phyloP scores from a whole-genome alignment of 371 early-diverging fungal species.

The Dinochytrium kinnereticum region DNA sequence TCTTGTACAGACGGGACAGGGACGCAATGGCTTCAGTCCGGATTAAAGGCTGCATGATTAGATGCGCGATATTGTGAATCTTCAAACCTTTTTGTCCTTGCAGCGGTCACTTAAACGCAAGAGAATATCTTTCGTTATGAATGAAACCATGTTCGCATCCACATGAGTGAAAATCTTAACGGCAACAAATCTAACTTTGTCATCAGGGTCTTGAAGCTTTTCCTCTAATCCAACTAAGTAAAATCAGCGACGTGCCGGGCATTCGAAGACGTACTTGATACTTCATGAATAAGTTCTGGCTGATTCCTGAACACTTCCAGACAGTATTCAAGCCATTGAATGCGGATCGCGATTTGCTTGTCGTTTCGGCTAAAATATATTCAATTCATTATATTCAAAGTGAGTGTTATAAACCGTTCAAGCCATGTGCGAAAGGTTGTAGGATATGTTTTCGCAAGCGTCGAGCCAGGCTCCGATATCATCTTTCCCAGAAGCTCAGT shows the following conservation, averaged over 20 bases:
- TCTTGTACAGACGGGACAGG: constrained; percentile 71
- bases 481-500: constrained; percentile 83
- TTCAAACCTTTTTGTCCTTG: constrained; percentile 79
- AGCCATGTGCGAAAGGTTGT: constrained; percentile 88
- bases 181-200: constrained; percentile 82
- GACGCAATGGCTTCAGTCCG: constrained; percentile 76
- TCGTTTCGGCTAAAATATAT: constrained; percentile 70
- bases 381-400: neutral
- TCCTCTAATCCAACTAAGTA: constrained; percentile 65
- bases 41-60: constrained; percentile 53
- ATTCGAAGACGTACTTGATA: constrained; percentile 58
- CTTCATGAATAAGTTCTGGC: constrained; percentile 68
- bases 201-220: constrained; percentile 89
- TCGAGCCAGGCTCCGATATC: constrained; percentile 67
- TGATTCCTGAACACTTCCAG: constrained; percentile 69
- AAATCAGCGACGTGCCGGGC: neutral
- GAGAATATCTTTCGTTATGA: constrained; percentile 66
- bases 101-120: constrained; percentile 74
- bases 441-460: constrained; percentile 76
- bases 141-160: constrained; percentile 59
- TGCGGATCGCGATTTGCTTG: constrained; percentile 68
- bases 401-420: constrained; percentile 58
- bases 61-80: neutral
- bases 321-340: constrained; percentile 76
- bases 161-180: constrained; percentile 73